phyloP scores from a whole-genome alignment of 1,139 yeast genomes.

The Suhomyces bokatorum region DNA sequence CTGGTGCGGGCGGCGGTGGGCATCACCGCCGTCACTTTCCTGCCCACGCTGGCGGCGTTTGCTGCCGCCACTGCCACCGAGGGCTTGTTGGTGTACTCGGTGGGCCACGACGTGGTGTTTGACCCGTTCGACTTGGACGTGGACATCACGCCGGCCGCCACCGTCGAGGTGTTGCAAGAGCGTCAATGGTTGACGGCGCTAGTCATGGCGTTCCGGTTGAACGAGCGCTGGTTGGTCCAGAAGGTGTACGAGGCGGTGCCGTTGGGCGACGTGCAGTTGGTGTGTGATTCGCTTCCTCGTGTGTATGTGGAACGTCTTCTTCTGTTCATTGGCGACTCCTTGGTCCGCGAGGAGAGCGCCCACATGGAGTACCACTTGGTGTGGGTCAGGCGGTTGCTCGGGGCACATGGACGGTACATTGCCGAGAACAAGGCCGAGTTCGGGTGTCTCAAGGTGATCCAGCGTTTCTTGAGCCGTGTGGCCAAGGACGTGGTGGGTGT shows the following conservation, averaged over 20 bases:
- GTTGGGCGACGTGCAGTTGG: conserved; percentile 63
- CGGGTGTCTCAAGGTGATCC: conserved; percentile 67
- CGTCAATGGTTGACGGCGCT: conserved; percentile 78
- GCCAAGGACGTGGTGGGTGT: conserved; percentile 71
- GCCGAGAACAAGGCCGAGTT: conserved; percentile 63
- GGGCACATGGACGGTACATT: conserved; percentile 78
- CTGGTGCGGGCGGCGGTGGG: conserved; percentile 74
- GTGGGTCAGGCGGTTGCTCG: conserved; percentile 73
- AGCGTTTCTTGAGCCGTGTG: conserved; percentile 69
- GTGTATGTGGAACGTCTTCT: conserved; percentile 73
- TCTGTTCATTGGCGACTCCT: conserved; percentile 66
- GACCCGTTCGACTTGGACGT: conserved; percentile 96
- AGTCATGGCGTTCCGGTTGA: conserved; percentile 91
- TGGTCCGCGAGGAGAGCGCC: conserved; percentile 61
- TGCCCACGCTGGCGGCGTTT: conserved; percentile 90
- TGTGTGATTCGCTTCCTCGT: conserved; percentile 67
- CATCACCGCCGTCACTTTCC: conserved; percentile 73
- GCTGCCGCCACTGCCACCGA: conserved; percentile 97
- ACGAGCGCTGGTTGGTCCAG: conserved; percentile 74
- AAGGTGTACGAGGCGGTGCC: conserved; percentile 79
- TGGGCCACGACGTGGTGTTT: conserved; percentile 72
- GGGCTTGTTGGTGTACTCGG: conserved; percentile 80
- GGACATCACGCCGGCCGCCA: conserved; percentile 84
- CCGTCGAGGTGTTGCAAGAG: conserved; percentile 59
- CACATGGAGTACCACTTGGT: conserved; percentile 82